Percentiles rank a stretch among this genome's conserved stretches.
phyloP scores from a whole-genome alignment of 2,329 filamentous ascomycete genomes.

The Passalora sequoiae region DNA sequence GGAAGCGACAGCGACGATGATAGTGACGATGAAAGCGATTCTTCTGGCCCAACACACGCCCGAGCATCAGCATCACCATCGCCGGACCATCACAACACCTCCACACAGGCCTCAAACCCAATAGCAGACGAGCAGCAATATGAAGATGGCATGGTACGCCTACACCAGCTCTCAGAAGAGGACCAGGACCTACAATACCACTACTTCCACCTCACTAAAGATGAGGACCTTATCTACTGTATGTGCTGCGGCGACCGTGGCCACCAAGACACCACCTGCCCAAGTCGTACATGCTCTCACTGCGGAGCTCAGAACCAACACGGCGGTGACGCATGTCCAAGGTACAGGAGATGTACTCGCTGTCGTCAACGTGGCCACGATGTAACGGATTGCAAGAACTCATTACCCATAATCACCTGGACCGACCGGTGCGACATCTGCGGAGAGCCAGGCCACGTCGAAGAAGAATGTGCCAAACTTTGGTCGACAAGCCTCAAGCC shows the following conservation, averaged over 20 bases:
- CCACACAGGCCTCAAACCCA: neutral
- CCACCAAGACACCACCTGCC: conserved; percentile 6
- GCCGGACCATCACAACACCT: neutral
- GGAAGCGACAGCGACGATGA: conserved; percentile 2
- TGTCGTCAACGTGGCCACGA: conserved; percentile 13
- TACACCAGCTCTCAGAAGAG: conserved; percentile 10
- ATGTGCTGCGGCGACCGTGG: conserved; percentile 11
- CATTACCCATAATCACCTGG: neutral
- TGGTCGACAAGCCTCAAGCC: conserved; percentile 12
- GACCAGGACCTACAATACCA: conserved; percentile 17
- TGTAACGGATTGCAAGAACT: conserved; percentile 7
- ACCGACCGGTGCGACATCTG: conserved; percentile 10
- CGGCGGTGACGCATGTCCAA: conserved; percentile 6
- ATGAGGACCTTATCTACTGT: conserved; percentile 16
- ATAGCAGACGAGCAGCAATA: neutral
- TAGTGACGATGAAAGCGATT: conserved; percentile 4
- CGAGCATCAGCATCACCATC: conserved; percentile 2
- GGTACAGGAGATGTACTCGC: conserved; percentile 8
- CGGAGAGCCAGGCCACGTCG: conserved; percentile 20
- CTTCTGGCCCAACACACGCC: conserved; percentile 1
- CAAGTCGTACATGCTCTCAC: conserved; percentile 6
- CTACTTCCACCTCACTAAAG: conserved; percentile 15
- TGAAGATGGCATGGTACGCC: conserved; percentile 5
- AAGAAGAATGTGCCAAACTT: conserved; percentile 23
- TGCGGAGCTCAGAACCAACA: conserved; percentile 10